Base-by-base conservation (phyloP, 2,329 filamentous ascomycete genomes). In the Cladosporium cucumerinum region DNA sequence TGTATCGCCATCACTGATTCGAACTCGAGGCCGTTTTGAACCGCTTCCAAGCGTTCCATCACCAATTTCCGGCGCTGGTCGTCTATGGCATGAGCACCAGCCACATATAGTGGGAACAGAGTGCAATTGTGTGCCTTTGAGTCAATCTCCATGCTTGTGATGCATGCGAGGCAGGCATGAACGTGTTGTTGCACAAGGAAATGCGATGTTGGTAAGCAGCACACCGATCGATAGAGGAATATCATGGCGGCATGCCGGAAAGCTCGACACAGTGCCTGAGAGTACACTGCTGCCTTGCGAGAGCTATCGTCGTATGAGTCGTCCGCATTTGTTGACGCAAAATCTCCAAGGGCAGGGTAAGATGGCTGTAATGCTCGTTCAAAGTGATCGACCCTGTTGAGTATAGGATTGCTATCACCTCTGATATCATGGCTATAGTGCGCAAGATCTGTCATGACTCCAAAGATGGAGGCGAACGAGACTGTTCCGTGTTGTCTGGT, bases 101-200 rank as follows among this genome's bases (percentile, higher is more conserved):
- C 49, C 32, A 62, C 60, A n/a, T 62, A 62, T 12, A 62, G 60
- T n/a, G 60, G 60, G 60, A 62, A 62, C 25, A 62, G 21, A 10
- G 60, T 55, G 34, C 60, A 62, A 12, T 62, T 62, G 14, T 62
- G 60, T 36, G 60, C 34, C 26, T 62, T 62, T 11, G 60, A 62
- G 49, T 62, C 60, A 8, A 55, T 55, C 48, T 62, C 60, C 60
- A 62, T 62, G 60, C 60, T 62, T 10, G 60, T 62, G 25, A 62
- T 62, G 11, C 60, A 62, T 11, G 60, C 49, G 11, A 62, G 21
- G n/a, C 60, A 62, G 4, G 60, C 60, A 30, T 55, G 60, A 4
- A 62, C 60, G 25, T 62, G 49, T 30, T 62, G 60, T 25, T 62
- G 60, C 14, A 62, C 60, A 5, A 62, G 60, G n/a, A 62, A 54